Evolutionary conservation across 768 basidiomycete species (phyloP).

Genomic region (Rhodotorula kratochvilovae): DNA sequence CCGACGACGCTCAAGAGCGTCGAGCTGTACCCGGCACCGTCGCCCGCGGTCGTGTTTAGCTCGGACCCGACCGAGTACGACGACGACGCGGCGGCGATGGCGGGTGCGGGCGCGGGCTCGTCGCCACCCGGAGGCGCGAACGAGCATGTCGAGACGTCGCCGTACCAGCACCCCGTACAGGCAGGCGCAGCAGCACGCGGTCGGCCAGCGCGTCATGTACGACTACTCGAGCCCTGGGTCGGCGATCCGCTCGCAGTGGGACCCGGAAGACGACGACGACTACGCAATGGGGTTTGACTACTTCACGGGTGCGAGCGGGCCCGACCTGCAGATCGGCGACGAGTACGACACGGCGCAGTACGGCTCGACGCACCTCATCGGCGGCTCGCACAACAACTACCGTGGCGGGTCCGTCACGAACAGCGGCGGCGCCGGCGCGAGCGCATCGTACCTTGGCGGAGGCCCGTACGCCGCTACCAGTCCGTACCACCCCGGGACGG

Average conservation of each 20-base stretch:
- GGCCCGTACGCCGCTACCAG: slow-evolving; percentile 25
- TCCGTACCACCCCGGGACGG: slow-evolving; percentile 10
- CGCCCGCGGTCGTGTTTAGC: slow-evolving; percentile 47
- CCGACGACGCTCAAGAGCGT: slow-evolving; percentile 80
- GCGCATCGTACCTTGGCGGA: slow-evolving; percentile 18
- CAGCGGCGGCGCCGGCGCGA: not conserved
- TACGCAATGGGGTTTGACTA: slow-evolving; percentile 57
- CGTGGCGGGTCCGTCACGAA: slow-evolving; percentile 10
- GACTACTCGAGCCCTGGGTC: slow-evolving; percentile 42
- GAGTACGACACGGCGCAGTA: slow-evolving; percentile 40
- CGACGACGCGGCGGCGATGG: slow-evolving; percentile 15
- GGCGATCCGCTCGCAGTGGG: slow-evolving; percentile 44
- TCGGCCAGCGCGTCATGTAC: slow-evolving; percentile 37
- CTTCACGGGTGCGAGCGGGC: slow-evolving; percentile 52
- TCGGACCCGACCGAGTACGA: slow-evolving; percentile 45
- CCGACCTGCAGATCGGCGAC: slow-evolving; percentile 53
- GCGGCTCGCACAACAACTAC: slow-evolving; percentile 35
- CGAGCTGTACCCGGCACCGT: slow-evolving; percentile 48
- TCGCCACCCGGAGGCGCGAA: slow-evolving; percentile 6
- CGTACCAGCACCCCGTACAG: slow-evolving; percentile 46
- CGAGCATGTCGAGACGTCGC: slow-evolving; percentile 15
- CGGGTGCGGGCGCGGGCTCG: slow-evolving; percentile 13
- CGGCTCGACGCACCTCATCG: slow-evolving; percentile 36
- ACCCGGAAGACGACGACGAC: slow-evolving; percentile 48
- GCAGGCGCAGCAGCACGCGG: slow-evolving; percentile 23